Conservation (phyloP, 2,329 filamentous ascomycete species). For the Trichoderma citrinoviride region DNA sequence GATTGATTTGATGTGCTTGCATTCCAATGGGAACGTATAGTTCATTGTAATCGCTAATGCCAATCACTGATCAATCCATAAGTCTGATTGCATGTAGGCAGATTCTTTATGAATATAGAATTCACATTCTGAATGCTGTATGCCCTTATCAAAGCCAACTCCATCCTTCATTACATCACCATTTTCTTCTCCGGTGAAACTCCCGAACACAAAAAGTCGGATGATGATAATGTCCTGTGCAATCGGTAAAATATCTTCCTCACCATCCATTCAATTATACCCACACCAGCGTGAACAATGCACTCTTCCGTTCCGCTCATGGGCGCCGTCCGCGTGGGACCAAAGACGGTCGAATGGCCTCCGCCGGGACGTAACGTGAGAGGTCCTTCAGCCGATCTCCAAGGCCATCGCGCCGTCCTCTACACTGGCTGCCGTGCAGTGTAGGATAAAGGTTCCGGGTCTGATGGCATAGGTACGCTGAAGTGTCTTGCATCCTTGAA, state of each 20-base stretch:
- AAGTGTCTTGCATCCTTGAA: conserved; percentile 5
- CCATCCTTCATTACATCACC: not conserved
- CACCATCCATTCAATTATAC: not conserved
- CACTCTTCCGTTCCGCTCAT: not conserved
- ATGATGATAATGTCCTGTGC: conserved; percentile 4
- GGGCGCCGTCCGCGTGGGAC: not conserved
- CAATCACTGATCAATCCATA: too few relatives aligned
- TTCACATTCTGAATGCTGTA: too few relatives aligned
- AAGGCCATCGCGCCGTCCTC: not conserved
- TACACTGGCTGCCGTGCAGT: not conserved
- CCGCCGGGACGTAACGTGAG: not conserved
- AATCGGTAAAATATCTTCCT: conserved; percentile 14
- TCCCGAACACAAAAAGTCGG: conserved; percentile 3
- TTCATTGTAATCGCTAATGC: too few relatives aligned
- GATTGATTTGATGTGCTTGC: too few relatives aligned
- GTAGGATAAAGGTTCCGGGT: conserved; percentile 9
- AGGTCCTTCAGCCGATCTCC: not conserved
- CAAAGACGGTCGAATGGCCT: conserved; percentile 6
- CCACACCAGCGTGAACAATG: not conserved
- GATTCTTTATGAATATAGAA: too few relatives aligned
- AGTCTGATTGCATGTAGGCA: too few relatives aligned
- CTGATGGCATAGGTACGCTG: conserved; percentile 16
- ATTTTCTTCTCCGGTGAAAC: conserved; percentile 6
- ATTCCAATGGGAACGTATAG: too few relatives aligned
- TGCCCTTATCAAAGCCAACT: not conserved